phyloP scores from a whole-genome alignment of 2,329 filamentous ascomycete genomes.

The Exophiala sp. region DNA sequence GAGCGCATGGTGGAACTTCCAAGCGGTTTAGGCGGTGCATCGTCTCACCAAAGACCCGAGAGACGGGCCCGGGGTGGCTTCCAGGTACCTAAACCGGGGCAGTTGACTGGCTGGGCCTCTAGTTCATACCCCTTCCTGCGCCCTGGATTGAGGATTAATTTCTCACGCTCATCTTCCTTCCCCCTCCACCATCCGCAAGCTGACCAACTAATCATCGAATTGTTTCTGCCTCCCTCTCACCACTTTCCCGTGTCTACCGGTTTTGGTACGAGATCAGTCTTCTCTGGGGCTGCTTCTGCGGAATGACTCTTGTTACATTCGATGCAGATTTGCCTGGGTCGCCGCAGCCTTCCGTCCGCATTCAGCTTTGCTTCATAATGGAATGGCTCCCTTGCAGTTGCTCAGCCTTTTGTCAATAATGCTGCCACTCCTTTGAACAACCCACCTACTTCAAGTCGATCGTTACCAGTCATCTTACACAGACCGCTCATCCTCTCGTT shows the following conservation, averaged over 20 bases:
- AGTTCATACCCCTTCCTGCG: background rate
- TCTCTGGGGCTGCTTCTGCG: background rate
- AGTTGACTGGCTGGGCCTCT: background rate
- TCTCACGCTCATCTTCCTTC: background rate
- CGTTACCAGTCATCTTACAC: background rate
- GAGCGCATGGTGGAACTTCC: background rate
- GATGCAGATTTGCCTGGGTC: background rate
- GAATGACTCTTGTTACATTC: background rate
- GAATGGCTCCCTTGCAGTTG: background rate
- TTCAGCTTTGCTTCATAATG: background rate
- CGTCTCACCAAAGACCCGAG: background rate
- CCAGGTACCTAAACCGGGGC: background rate
- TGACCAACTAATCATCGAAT: background rate
- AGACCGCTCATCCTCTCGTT: background rate
- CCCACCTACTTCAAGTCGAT: background rate
- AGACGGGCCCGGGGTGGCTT: background rate
- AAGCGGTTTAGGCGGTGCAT: background rate
- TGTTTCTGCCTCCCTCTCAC: background rate
- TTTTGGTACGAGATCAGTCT: too few species aligned
- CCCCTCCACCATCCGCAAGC: background rate
- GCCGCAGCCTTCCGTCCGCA: background rate
- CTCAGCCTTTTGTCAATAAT: background rate
- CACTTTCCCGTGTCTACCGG: too few species aligned
- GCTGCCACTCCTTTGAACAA: background rate
- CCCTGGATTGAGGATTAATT: conserved; percentile 1